Percentiles rank a stretch among this genome's conserved stretches.
Evolutionary conservation across 2,329 filamentous ascomycete genomes (phyloP).

Genomic region (Trichocomaceae sp.): DNA sequence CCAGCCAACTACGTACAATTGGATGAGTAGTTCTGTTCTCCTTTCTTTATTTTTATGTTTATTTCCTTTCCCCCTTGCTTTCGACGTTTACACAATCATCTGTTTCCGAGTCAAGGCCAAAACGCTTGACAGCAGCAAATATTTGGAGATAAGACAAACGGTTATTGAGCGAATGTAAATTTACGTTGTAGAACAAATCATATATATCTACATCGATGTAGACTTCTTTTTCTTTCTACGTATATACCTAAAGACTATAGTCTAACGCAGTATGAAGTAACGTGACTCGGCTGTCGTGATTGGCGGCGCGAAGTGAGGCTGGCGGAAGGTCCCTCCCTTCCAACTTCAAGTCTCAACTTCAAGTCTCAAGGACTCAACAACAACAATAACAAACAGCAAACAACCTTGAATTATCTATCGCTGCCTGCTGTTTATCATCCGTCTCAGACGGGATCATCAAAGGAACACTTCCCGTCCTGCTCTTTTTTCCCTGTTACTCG

Average conservation of each 20-base stretch:
- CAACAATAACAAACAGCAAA: neutral
- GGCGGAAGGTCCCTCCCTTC: neutral
- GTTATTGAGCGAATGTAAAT: neutral
- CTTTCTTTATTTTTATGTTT: neutral
- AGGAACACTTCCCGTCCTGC: neutral
- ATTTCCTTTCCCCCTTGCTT: neutral
- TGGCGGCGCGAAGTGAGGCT: constrained; percentile 15
- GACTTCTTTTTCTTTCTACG: neutral
- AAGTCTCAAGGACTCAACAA: too few species aligned
- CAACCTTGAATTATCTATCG: neutral
- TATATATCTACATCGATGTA: too few species aligned
- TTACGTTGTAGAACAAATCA: neutral
- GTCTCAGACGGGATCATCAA: neutral
- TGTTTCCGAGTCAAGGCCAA: neutral
- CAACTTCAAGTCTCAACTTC: neutral
- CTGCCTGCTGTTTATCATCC: neutral
- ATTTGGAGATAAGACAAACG: neutral
- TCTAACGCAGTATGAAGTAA: too few species aligned
- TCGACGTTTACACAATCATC: neutral
- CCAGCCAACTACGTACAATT: constrained; percentile 46
- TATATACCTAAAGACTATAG: too few species aligned
- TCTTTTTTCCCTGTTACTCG: neutral
- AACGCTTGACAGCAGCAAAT: neutral
- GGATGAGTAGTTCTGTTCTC: constrained; percentile 22
- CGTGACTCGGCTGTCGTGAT: neutral